Evolutionary conservation across 1,284 basidiomycete genomes (phyloP), one percentile per base, ranked within the genome.

Genomic region (Golubevia pallescens): DNA sequence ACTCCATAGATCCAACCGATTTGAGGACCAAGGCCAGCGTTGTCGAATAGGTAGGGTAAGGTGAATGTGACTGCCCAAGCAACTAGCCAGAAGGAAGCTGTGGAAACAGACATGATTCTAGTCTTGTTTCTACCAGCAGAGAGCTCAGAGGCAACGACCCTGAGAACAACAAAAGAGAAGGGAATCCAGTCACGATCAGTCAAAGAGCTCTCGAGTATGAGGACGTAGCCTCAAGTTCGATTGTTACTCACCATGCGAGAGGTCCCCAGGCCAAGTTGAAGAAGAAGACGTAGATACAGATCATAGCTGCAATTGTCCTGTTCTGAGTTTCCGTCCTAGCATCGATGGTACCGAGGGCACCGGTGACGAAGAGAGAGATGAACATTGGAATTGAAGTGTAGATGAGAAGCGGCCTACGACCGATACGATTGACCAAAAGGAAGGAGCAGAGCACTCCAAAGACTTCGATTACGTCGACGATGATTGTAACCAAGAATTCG

Each of bases 231-330:
- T 60, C 57, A 59, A n/a, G 4, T 14, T 53, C 16, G 7, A 23
- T 3, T 13, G 19, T 32, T 52, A 61, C 48, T 24, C 19, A 71
- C 86, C 86, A 87, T 7, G 86, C 86, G 6, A 88, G 72, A 6
- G 87, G 87, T 24, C 87, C 87, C 87, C 87, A 88, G 3, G 86
- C 86, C 56, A 86, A 61, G 77, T 87, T 87, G 84, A 87, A 87
- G 20, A 81, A 84, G 72, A 87, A 86, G 53, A 86, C 86, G 71
- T 86, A 87, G 61, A 87, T 81, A 75, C 86, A 86, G 71, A 87
- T 87, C 86, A 87, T 87, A 32, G 87, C 86, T 23, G 86, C 87
- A 57, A 88, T 84, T 19, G 83, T 82, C 21, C 86, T 83, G 68
- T 85, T 84, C 57, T 80, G 61, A 48, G 66, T 69, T 28, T 61